Conservation (phyloP, 108 stramenopile genomes). For the Conticribra weissflogii region DNA sequence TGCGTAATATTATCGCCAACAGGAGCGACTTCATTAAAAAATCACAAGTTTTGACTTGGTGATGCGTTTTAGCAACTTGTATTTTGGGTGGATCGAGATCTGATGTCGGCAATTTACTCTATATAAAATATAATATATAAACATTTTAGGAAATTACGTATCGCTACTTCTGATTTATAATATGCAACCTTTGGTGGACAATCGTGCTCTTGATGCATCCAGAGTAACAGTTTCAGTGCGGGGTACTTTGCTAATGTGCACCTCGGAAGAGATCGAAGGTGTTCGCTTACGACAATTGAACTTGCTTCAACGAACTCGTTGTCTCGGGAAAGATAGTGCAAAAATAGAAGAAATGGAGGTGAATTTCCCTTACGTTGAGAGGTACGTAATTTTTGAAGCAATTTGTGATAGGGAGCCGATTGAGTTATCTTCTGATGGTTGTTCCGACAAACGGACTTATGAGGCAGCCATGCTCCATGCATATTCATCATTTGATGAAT, state of each 20-base stretch:
- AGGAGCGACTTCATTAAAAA: no score
- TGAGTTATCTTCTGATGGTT: not conserved
- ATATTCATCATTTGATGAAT: conserved; percentile 5
- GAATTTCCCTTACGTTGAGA: conserved; percentile 1
- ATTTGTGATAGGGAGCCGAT: not conserved
- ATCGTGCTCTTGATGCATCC: no score
- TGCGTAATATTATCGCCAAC: no score
- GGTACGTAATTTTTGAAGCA: conserved; percentile 1
- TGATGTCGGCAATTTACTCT: no score
- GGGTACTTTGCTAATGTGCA: conserved; percentile 2
- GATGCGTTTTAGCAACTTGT: no score
- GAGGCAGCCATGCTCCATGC: conserved; percentile 1
- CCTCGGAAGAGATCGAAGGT: not conserved
- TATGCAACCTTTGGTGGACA: no score
- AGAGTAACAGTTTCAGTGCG: no score
- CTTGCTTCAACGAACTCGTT: not conserved
- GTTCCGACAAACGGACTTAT: not conserved
- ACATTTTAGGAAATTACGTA: no score
- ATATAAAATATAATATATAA: no score
- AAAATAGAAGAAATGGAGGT: not conserved
- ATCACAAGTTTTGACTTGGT: no score
- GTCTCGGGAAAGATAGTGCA: not conserved
- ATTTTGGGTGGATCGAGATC: no score
- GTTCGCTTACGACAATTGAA: not conserved
- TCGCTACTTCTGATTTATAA: no score